Evolutionary conservation across 768 basidiomycete genomes (phyloP).

Genomic region (Infundibulicybe gibba): DNA sequence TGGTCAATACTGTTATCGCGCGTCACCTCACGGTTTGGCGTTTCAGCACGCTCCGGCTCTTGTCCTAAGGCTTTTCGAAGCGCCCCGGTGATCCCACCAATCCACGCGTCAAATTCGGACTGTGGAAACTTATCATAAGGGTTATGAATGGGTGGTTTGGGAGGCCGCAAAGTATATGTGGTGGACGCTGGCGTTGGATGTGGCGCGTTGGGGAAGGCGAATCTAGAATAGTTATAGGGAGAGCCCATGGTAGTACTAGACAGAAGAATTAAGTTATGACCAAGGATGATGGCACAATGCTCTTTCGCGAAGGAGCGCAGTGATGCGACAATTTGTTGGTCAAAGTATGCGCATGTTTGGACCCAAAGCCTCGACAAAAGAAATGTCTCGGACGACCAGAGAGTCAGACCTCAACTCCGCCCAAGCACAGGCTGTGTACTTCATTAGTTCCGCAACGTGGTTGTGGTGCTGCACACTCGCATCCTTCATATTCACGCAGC

Average conservation of each 20-base stretch:
- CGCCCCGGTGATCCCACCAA: slow-evolving; percentile 56
- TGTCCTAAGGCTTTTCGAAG: slow-evolving; percentile 57
- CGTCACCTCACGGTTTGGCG: slow-evolving; percentile 10
- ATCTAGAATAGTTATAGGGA: neutral
- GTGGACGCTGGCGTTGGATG: slow-evolving; percentile 5
- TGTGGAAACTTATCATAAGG: slow-evolving; percentile 73
- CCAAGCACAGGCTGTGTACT: too few species aligned
- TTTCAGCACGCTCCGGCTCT: slow-evolving; percentile 23
- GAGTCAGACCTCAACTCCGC: too few species aligned
- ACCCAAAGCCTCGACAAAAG: too few species aligned
- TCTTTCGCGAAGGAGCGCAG: neutral
- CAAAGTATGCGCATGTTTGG: too few species aligned
- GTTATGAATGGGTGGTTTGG: slow-evolving; percentile 56
- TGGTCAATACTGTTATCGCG: slow-evolving; percentile 13
- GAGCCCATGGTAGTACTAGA: too few species aligned
- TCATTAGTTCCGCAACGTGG: too few species aligned
- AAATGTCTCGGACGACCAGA: too few species aligned
- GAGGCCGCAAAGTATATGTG: slow-evolving; percentile 4
- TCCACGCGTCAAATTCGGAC: slow-evolving; percentile 68
- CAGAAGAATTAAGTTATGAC: too few species aligned
- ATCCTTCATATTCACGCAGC: too few species aligned
- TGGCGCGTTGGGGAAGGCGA: slow-evolving; percentile 5
- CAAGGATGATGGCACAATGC: neutral
- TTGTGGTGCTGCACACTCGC: too few species aligned
- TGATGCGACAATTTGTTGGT: neutral